Conservation (phyloP, 2,329 filamentous ascomycete genomes). For the Penicillium sp. region DNA sequence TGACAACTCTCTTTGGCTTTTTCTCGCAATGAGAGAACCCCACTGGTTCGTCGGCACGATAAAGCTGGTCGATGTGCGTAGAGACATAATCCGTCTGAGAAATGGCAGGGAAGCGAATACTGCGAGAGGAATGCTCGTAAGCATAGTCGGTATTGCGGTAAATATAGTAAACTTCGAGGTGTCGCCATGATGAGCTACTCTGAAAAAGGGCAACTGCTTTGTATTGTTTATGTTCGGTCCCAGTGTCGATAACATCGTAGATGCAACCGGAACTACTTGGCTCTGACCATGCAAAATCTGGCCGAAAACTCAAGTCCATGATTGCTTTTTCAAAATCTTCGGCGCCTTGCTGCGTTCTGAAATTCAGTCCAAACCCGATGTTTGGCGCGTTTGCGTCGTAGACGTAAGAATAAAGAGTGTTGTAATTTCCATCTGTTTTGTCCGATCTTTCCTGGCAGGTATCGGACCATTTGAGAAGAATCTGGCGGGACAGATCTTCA, state of each 20-base stretch:
- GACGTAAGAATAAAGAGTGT: constrained; percentile 32
- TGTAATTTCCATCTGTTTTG: constrained; percentile 36
- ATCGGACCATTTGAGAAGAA: constrained; percentile 38
- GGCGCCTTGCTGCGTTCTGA: constrained; percentile 26
- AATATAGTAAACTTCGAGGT: constrained; percentile 33
- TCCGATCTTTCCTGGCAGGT: constrained; percentile 31
- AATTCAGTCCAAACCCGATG: constrained; percentile 31
- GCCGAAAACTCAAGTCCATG: constrained; percentile 24
- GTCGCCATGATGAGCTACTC: constrained; percentile 28
- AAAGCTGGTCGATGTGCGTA: constrained; percentile 35
- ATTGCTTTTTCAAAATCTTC: constrained; percentile 33
- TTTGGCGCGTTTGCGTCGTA: constrained; percentile 38
- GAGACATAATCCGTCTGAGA: constrained; percentile 37
- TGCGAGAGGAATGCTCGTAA: constrained; percentile 28
- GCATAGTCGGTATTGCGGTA: constrained; percentile 35
- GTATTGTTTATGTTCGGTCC: constrained; percentile 34
- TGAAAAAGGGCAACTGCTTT: constrained; percentile 32
- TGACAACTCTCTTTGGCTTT: constrained; percentile 15
- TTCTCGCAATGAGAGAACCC: constrained; percentile 38
- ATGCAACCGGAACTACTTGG: constrained; percentile 28
- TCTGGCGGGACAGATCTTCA: constrained; percentile 24
- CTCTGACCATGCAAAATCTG: constrained; percentile 32
- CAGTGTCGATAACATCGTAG: constrained; percentile 34
- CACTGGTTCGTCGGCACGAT: constrained; percentile 25
- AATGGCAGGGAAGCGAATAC: constrained; percentile 32